Percentiles rank a stretch among this genome's conserved stretches.
Evolutionary conservation across 495 filamentous ascomycete species (phyloP).

Genomic region (Aspergillus olivimuriae): DNA sequence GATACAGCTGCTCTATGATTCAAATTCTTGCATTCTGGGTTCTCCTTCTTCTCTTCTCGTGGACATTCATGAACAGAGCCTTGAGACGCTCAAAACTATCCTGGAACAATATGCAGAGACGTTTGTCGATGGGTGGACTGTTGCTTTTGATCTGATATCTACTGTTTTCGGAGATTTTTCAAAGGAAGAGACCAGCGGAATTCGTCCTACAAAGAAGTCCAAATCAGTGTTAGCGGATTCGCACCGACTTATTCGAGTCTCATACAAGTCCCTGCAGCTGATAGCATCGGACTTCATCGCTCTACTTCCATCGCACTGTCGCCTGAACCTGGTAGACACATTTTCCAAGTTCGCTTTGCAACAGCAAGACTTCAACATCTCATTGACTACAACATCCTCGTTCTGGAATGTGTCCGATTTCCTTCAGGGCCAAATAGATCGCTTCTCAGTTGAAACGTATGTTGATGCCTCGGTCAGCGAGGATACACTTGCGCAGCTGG

Average conservation of each 20-base stretch:
- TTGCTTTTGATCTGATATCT: constrained; percentile 77
- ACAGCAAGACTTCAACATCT: constrained; percentile 89
- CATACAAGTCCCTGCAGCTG: constrained; percentile 83
- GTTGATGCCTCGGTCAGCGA: constrained; percentile 36
- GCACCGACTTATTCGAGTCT: constrained; percentile 67
- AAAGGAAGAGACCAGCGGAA: constrained; percentile 15
- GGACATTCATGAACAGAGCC: constrained; percentile 73
- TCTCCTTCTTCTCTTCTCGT: constrained; percentile 50
- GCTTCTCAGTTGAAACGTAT: constrained; percentile 38
- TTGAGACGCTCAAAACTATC: constrained; percentile 75
- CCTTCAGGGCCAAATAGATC: constrained; percentile 46
- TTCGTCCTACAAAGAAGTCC: constrained; percentile 9
- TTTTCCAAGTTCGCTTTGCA: constrained; percentile 83
- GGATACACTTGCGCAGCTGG: constrained; percentile 28
- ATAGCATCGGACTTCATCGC: constrained; percentile 91
- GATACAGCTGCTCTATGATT: constrained; percentile 45
- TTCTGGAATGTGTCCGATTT: constrained; percentile 95
- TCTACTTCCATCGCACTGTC: constrained; percentile 68
- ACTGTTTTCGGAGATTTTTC: constrained; percentile 62
- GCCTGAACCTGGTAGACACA: constrained; percentile 79
- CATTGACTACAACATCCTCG: constrained; percentile 86
- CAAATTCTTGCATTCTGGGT: constrained; percentile 17
- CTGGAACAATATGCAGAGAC: constrained; percentile 86
- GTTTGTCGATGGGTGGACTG: constrained; percentile 73
- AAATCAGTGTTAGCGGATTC: constrained; percentile 49